A percentile compares a stretch with the other conserved stretches of the same genome.
Evolutionary conservation across 164 flowering plant genomes (phyloP).

Genomic region (Berberis thunbergii): DNA sequence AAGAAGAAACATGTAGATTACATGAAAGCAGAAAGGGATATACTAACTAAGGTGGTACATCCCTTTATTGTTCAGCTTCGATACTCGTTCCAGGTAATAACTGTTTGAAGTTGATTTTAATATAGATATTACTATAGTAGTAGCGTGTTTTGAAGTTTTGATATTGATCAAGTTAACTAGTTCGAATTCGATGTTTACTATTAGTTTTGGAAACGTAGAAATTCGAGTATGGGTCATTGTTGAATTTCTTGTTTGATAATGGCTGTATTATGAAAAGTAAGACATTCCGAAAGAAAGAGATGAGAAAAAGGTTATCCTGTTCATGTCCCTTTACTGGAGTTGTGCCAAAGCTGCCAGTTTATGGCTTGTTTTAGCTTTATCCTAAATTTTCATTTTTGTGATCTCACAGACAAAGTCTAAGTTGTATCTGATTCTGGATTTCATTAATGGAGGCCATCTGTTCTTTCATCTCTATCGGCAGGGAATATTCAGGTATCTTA

Average conservation of each 20-base stretch:
- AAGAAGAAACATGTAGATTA: constrained; percentile 94
- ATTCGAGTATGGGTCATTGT: too few relatives aligned
- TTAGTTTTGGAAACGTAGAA: too few relatives aligned
- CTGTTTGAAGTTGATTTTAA: not conserved
- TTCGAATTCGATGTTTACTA: too few relatives aligned
- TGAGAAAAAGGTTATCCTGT: not conserved
- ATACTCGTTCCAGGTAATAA: constrained; percentile 80
- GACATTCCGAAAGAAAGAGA: not conserved
- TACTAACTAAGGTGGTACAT: constrained; percentile 82
- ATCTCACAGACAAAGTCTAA: constrained; percentile 71
- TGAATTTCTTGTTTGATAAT: not conserved
- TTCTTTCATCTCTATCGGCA: constrained; percentile 87
- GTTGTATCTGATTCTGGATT: constrained; percentile 78
- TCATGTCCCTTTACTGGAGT: not conserved
- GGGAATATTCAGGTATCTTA: constrained; percentile 74
- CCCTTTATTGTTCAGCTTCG: constrained; percentile 88
- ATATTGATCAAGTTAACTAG: too few relatives aligned
- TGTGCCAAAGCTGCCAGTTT: not conserved
- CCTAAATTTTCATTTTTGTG: not conserved
- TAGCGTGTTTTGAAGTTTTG: not conserved
- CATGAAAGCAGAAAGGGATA: constrained; percentile 95
- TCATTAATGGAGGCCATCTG: constrained; percentile 88
- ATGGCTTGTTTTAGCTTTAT: not conserved
- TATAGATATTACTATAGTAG: not conserved
- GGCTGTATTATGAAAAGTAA: too few relatives aligned